Base-by-base conservation (phyloP, 2,329 filamentous ascomycete species). In the Cladosporium sp. region DNA sequence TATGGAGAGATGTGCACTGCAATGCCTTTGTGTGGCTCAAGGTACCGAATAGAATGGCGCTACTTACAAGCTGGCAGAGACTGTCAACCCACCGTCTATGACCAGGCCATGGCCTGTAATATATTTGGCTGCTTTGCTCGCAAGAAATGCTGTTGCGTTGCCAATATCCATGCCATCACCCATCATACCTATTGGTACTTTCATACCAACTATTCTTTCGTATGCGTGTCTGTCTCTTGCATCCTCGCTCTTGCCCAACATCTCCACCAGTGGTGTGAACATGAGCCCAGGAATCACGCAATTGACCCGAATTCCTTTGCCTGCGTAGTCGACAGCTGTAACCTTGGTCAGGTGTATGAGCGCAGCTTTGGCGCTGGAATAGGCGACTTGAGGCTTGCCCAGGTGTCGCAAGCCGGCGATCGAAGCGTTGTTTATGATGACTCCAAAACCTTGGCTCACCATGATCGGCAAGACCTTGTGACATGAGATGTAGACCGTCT, bases 141-240 rank as follows among this genome's bases (percentile, higher is more conserved):
- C 92, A 57, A 96, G 72, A 66, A 85, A 97, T 0, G 96, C 83
- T 0, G 91, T 96, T 1, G 91, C 89, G 72, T 97, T 91, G 0
- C 91, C 88, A 3, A 84, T 80, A 66, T 85, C 82, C 70, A 78
- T 80, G 0, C 80, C 78, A 67, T 80, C 77, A 0, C 81, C 81
- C 75, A 84, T 83, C 24, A 68, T 71, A 0, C 80, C 81, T 75
- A 80, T 78, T 0, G 82, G 83, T 0, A 84, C 81, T 62, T 83
- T 80, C 2, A 68, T 68, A 44, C 82, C 75, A 56, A 82, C 77
- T 62, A 77, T 77, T 57, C 71, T 71, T 52, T 75, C 70, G 57
- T 81, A 82, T 56, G 73, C 77, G 22, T 77, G 77, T 49, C 78
- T 75, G 6, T 75, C 73, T 0, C 72, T 76, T 0, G 64, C 67